These are phyloP conservation scores for Quercus cerris DNA, from an alignment of 306 rosid species.

Conservation along the genomic window DNA sequence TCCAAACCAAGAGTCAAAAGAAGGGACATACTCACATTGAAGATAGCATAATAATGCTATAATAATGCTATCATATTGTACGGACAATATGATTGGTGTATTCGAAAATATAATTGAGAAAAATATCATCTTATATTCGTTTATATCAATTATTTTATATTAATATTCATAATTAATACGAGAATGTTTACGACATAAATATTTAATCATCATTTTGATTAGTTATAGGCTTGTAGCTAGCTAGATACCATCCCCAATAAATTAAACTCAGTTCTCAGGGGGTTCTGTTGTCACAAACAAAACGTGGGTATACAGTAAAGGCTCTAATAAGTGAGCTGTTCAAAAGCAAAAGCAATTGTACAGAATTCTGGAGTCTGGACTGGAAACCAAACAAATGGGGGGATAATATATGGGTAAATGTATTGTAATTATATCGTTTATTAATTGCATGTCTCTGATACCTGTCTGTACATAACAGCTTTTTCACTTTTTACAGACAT, in stretches of 20 bases:
- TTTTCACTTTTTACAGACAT: not conserved
- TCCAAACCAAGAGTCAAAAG: not conserved
- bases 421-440: not conserved
- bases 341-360: conserved; percentile 21
- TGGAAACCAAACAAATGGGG: not conserved
- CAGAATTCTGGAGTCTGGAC: conserved; percentile 4
- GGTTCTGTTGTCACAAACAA: conserved; percentile 24
- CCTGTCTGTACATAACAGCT: not conserved
- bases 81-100: not conserved
- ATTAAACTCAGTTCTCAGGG: conserved; percentile 22
- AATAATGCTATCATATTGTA: not conserved
- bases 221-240: not conserved
- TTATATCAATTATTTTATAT: too few species aligned
- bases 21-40: not conserved
- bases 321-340: conserved; percentile 16
- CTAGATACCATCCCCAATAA: conserved; percentile 3
- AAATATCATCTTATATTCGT: too few species aligned
- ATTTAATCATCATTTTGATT: conserved; percentile 6
- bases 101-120: not conserved
- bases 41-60: too few species aligned
- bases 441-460: not conserved
- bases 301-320: conserved; percentile 37
- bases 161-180: too few species aligned
- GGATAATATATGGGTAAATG: not conserved
- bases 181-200: too few species aligned